phyloP scores from a whole-genome alignment of 2,329 filamentous ascomycete genomes.

The Fusarium buxicola region DNA sequence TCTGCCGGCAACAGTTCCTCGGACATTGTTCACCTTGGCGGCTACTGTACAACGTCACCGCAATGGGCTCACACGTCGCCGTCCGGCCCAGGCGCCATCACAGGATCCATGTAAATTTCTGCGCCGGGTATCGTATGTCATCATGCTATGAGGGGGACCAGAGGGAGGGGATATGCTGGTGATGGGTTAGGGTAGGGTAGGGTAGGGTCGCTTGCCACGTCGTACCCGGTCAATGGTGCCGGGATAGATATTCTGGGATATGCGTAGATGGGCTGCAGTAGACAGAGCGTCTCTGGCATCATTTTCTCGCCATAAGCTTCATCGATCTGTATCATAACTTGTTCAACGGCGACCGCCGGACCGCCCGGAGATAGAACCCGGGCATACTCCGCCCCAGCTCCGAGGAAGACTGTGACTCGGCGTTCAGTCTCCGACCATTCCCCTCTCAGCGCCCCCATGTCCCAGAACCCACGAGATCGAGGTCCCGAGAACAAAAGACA shows the following conservation, averaged over 20 bases:
- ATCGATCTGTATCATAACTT: background rate
- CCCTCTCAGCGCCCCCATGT: slow-evolving; percentile 18
- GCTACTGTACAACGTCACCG: slow-evolving; percentile 11
- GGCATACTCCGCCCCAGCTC: slow-evolving; percentile 36
- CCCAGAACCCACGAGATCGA: slow-evolving; percentile 17
- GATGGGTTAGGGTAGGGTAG: slow-evolving; percentile 18
- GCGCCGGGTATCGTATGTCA: slow-evolving; percentile 16
- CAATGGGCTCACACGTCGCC: background rate
- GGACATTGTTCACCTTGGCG: background rate
- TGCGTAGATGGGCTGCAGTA: slow-evolving; percentile 12
- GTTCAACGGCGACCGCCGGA: slow-evolving; percentile 26
- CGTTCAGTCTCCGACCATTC: slow-evolving; percentile 29
- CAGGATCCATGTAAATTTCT: background rate
- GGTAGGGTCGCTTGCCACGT: slow-evolving; percentile 12
- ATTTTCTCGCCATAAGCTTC: slow-evolving; percentile 6
- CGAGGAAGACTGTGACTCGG: slow-evolving; percentile 23
- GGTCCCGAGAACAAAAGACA: slow-evolving; percentile 12
- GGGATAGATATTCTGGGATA: slow-evolving; percentile 22
- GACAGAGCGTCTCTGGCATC: background rate
- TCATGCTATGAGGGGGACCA: slow-evolving; percentile 20
- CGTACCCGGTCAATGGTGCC: slow-evolving; percentile 13
- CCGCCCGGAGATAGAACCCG: slow-evolving; percentile 27
- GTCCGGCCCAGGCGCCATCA: background rate
- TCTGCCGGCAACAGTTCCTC: background rate
- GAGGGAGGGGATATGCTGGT: slow-evolving; percentile 1